Base-by-base conservation (phyloP, 345 rosid genomes). In the Theobroma cacao region DNA sequence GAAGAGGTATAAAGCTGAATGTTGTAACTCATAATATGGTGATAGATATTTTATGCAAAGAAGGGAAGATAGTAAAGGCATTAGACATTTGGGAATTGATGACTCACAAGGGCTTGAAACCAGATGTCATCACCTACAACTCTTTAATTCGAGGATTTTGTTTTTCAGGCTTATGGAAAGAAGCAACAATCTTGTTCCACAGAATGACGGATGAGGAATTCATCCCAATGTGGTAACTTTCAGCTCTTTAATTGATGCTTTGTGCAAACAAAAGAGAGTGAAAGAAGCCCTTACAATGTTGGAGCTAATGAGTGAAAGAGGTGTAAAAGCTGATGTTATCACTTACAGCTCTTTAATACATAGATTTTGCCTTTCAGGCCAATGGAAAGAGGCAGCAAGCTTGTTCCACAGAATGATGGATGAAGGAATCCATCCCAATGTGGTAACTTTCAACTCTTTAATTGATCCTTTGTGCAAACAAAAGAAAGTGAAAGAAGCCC, bases 11-110 rank as follows among this genome's bases (percentile, higher is more conserved):
- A 33, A 40, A 80, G n/a, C 82, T 75, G 0, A 24, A 78, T 86
- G 36, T 38, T 18, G 47, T 79, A 50, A 81, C 85, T 63, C 84
- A 76, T 81, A 79, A 73, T 22, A 72, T 73, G 0, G 2, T 72
- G 22, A 61, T 73, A 1, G 58, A 79, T 52, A 61, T 70, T 60
- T 74, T 72, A 41, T 45, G 81, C 67, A 72, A 61, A 64, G 62
- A 36, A 15, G 81, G 81, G 26, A 47, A 41, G 34, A 36, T 62
- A 22, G 5, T 1, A 31, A 30, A 72, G 74, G 81, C 3, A n/a
- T n/a, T n/a, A n/a, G n/a, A n/a, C n/a, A n/a, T n/a, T n/a, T n/a
- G n/a, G n/a, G n/a, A n/a, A n/a, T n/a, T n/a, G n/a, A 38, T 38
- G 41, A 38, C 7, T 62, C 47, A 3, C 4, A 30, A 28, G 31